Conservation (phyloP, 352 stramenopile species). For the Pythium pyrilobum region DNA sequence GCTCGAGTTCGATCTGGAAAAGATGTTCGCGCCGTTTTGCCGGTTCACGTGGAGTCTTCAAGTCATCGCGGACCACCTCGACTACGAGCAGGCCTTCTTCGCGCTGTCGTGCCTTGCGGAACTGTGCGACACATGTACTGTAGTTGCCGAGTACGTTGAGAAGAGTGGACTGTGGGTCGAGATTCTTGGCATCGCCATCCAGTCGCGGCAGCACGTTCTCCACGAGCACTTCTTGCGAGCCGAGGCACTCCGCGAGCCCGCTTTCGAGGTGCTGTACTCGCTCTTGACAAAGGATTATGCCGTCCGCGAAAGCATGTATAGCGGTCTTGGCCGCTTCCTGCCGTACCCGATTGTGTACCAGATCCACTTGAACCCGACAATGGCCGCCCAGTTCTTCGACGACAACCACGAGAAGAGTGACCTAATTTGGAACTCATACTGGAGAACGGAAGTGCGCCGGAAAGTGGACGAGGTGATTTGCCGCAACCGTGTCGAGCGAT, state of each 20-base stretch:
- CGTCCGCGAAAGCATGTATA: conserved; percentile 72
- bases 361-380: conserved; percentile 72
- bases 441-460: conserved; percentile 64
- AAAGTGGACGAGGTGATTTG: conserved; percentile 76
- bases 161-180: conserved; percentile 73
- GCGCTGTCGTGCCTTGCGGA: conserved; percentile 71
- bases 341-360: conserved; percentile 81
- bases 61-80: conserved; percentile 76
- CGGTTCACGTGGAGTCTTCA: conserved; percentile 78
- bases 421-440: conserved; percentile 80
- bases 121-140: conserved; percentile 69
- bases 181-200: conserved; percentile 69
- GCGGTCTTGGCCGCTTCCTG: conserved; percentile 60
- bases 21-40: conserved; percentile 69
- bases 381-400: conserved; percentile 70
- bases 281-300: conserved; percentile 66
- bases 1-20: conserved; percentile 63
- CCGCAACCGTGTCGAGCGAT: conserved; percentile 66
- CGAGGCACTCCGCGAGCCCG: conserved; percentile 64
- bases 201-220: conserved; percentile 73
- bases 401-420: conserved; percentile 83
- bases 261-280: conserved; percentile 79
- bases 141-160: conserved; percentile 71
- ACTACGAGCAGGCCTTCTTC: conserved; percentile 76
- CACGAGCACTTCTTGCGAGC: conserved; percentile 77